These are phyloP conservation scores for Pseudogymnoascus sp. DNA, from an alignment of 2,329 filamentous ascomycete genomes.

Conservation along the genomic window DNA sequence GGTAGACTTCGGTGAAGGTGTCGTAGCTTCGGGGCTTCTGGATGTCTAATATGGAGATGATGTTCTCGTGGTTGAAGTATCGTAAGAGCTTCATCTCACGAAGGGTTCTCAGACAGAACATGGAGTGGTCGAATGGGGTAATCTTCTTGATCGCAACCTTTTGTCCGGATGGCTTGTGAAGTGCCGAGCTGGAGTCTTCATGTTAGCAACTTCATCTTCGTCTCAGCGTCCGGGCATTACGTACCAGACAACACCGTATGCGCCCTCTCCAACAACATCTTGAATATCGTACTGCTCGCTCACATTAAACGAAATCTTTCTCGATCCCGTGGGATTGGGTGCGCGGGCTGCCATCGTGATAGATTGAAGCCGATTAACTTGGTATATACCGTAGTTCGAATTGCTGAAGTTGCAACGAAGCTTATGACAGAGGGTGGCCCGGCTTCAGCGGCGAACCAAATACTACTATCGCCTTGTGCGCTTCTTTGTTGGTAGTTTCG, in stretches of 20 bases:
- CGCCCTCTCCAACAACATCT: conserved; percentile 97
- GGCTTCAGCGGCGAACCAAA: conserved; percentile 2
- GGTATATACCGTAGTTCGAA: background rate
- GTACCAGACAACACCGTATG: conserved; percentile 97
- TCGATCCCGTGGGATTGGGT: conserved; percentile 48
- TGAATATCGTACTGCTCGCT: conserved; percentile 99
- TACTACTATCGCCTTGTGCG: background rate
- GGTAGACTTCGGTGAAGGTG: conserved; percentile 93
- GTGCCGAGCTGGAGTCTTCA: conserved; percentile 63
- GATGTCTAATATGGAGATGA: conserved; percentile 98
- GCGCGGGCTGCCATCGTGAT: conserved; percentile 38
- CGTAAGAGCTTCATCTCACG: conserved; percentile 98
- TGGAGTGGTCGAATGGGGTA: conserved; percentile 96
- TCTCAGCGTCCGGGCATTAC: conserved; percentile 28
- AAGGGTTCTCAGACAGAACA: conserved; percentile 94
- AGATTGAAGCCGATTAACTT: background rate
- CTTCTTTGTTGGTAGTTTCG: background rate
- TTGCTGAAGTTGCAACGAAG: background rate
- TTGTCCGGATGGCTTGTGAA: conserved; percentile 96
- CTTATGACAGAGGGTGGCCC: background rate
- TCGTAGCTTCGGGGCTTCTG: conserved; percentile 97
- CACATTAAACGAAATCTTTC: conserved; percentile 99
- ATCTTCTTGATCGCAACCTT: conserved; percentile 99
- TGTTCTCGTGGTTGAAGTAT: conserved; percentile 99
- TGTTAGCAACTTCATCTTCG: background rate